Base-by-base conservation (phyloP, 306 rosid species). In the Oemleria cerasiformis region DNA sequence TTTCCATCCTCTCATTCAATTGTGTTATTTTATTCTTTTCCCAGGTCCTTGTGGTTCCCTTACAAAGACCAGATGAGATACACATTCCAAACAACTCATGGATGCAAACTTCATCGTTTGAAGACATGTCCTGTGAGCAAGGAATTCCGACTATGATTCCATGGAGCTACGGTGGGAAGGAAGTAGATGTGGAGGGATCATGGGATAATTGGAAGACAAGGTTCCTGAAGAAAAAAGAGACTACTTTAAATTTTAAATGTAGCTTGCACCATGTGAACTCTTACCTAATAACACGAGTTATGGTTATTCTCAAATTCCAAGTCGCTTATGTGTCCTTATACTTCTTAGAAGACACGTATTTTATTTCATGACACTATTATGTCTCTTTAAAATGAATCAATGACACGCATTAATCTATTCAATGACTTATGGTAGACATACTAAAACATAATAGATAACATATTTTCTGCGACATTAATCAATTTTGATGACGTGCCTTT, bases 131-230 rank as follows among this genome's bases (percentile, higher is more conserved):
- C 76, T 72, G 68, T 43, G 96, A 91, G 77, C 89, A 82, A 59
- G 97, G 96, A 58, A 91, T 94, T 82, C 99, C 99, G 7, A 89
- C 97, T 4, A 94, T 94, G 99, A 85, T 94, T 75, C 89, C 97
- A 3, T 94, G 99, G 99, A 78, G 84, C 74, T 80, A 91, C 78
- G 96, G 82, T 69, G 99, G 96, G 51, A 91, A 88, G 73, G 92
- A 91, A n/a, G 99, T 94, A 7, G 88, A 84, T 65, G 96, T 89
- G 68, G 92, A 94, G 86, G 99, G 99, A 65, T 91, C 99, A 17
- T 94, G 99, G 99, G 99, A 94, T 82, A 79, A 83, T 80, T 94
- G 99, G 99, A 91, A 85, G 80, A 76, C 86, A 65, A 91, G 96
- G 99, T 94, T 79, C 54, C 73, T 2, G 19, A 47, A 70, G 19